Evolutionary conservation across 1,284 basidiomycete species (phyloP), one percentile per base, ranked within the genome.

Genomic region (Rhodotorula sp.): DNA sequence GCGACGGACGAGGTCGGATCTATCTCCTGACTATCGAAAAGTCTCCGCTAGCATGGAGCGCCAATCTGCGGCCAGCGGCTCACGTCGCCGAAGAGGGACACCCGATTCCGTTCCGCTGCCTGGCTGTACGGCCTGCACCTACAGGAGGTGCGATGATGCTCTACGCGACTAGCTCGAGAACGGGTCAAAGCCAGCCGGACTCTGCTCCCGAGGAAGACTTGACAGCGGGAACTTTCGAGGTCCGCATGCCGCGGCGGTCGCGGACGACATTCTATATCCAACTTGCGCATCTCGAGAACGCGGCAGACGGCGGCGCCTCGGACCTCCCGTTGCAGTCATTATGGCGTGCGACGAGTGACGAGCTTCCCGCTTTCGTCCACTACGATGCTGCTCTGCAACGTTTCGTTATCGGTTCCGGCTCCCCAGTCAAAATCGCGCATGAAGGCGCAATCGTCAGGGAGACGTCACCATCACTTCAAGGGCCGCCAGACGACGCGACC

Each of bases 1-100:
- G 89, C 6, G 89, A 93, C 74, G 93, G 93, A 14, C 82, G 83
- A 66, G 91, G 91, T 12, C 79, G 83, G 20, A 79, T 95, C 42
- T 89, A 90, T 77, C 82, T 90, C 30, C 71, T 83, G 45, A 72
- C 77, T 46, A 71, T 78, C 64, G 49, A 65, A 30, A 58, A 51
- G 33, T 66, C 81, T 87, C 67, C 44, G 82, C 81, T 72, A 73
- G 83, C 63, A 78, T 48, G 78, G 79, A 64, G 67, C 76, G n/a
- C 81, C 80, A 5, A 63, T 53, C 4, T 69, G 80, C 49, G 30
- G 69, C 78, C 65, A 88, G 44, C 87, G 88, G 64, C 55, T 42
- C 20, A 17, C 82, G 18, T 49, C 45, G 49, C 37, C 17, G 58
- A 78, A 2, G 80, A 83, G 14, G 80, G 83, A n/a, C 80, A 80